Conservation (phyloP, 2,329 filamentous ascomycete species). For the Pseudocercospora crystallina region DNA sequence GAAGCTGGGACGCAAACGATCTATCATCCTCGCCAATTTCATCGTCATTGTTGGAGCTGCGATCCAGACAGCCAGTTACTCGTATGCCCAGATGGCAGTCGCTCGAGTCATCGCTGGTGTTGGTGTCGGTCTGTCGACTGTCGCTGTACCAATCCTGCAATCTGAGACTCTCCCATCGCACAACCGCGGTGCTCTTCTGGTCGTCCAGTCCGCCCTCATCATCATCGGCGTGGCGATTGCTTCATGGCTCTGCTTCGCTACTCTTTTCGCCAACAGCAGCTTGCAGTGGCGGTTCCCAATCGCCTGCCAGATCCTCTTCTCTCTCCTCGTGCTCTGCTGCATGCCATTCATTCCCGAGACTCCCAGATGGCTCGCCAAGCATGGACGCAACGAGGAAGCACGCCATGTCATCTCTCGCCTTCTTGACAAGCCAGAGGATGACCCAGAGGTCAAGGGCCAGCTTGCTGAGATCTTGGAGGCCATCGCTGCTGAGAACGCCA, state of each 20-base stretch:
- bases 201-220: slow-evolving; percentile 31
- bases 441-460: slow-evolving; percentile 36
- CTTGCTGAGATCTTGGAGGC: slow-evolving; percentile 38
- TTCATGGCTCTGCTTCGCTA: slow-evolving; percentile 32
- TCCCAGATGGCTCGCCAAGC: slow-evolving; percentile 33
- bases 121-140: slow-evolving; percentile 31
- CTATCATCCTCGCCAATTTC: slow-evolving; percentile 29
- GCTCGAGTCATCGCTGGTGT: slow-evolving; percentile 28
- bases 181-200: slow-evolving; percentile 31
- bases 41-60: slow-evolving; percentile 29
- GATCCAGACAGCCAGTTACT: slow-evolving; percentile 28
- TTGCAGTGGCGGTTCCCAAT: slow-evolving; percentile 34
- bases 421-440: slow-evolving; percentile 32
- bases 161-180: slow-evolving; percentile 32
- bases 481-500: slow-evolving; percentile 32
- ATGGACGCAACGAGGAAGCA: slow-evolving; percentile 30
- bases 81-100: slow-evolving; percentile 29
- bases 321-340: slow-evolving; percentile 27
- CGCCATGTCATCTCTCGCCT: slow-evolving; percentile 32
- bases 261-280: slow-evolving; percentile 26
- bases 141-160: slow-evolving; percentile 33
- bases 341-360: slow-evolving; percentile 32
- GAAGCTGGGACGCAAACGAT: slow-evolving; percentile 26
- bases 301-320: slow-evolving; percentile 33
- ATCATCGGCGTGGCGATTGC: slow-evolving; percentile 32